Conservation (phyloP, 768 basidiomycete genomes). For the Pleurotus citrinopileatus region DNA sequence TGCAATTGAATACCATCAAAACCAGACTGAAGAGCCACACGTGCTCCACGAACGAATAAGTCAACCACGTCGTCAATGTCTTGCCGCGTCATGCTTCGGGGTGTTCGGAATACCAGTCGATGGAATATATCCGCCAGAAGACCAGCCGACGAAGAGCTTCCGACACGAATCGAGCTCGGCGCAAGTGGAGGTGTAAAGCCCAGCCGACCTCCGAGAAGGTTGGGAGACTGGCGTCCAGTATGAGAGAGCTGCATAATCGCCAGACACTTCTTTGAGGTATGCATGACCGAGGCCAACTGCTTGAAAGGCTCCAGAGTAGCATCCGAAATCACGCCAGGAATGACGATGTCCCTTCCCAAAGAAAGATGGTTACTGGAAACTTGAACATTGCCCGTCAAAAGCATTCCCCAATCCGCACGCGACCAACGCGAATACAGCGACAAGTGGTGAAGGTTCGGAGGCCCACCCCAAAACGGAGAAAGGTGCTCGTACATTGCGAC, state of each 20-base stretch:
- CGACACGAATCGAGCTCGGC: slow-evolving; percentile 62
- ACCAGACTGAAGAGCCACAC: slow-evolving; percentile 59
- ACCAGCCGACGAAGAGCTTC: slow-evolving; percentile 20
- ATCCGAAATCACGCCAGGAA: slow-evolving; percentile 44
- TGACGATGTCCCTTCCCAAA: slow-evolving; percentile 69
- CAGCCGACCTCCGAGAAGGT: slow-evolving; percentile 65
- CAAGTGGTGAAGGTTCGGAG: slow-evolving; percentile 64
- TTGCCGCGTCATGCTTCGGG: slow-evolving; percentile 48
- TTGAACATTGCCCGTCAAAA: slow-evolving; percentile 85
- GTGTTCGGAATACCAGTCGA: slow-evolving; percentile 58
- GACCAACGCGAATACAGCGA: slow-evolving; percentile 76
- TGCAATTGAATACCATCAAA: slow-evolving; percentile 90
- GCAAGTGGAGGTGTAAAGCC: slow-evolving; percentile 62
- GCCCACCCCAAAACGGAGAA: slow-evolving; percentile 59
- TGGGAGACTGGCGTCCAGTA: slow-evolving; percentile 77
- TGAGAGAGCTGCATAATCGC: slow-evolving; percentile 86
- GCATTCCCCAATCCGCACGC: slow-evolving; percentile 78
- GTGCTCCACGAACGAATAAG: slow-evolving; percentile 66
- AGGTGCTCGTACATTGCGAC: slow-evolving; percentile 92
- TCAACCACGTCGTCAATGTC: slow-evolving; percentile 64
- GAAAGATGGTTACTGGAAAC: slow-evolving; percentile 60
- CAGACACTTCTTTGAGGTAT: slow-evolving; percentile 27
- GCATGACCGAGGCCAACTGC: slow-evolving; percentile 48
- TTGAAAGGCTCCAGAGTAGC: slow-evolving; percentile 48
- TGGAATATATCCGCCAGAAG: slow-evolving; percentile 38